Conservation (phyloP, 1,284 basidiomycete species). For the Ceratobasidium sp. region DNA sequence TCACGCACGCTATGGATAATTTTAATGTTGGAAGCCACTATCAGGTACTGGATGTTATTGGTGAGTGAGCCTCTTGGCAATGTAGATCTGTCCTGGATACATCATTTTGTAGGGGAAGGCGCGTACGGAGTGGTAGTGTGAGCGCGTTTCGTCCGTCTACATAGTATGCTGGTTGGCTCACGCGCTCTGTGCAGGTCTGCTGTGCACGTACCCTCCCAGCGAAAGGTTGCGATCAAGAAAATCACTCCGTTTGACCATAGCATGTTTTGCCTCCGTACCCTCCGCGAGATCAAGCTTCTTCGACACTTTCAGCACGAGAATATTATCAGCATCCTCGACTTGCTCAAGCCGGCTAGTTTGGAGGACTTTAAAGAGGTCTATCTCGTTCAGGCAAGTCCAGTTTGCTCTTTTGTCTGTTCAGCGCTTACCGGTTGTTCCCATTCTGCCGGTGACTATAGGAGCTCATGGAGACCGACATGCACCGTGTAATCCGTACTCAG, state of each 20-base stretch:
- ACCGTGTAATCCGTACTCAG: constrained; percentile 81
- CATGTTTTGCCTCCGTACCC: constrained; percentile 88
- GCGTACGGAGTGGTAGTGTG: constrained; percentile 82
- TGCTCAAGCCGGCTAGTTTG: constrained; percentile 89
- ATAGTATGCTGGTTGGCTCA: neutral
- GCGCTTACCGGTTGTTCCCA: constrained; percentile 7
- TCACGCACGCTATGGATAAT: constrained; percentile 28
- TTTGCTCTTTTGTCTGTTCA: constrained; percentile 62
- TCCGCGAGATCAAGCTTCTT: constrained; percentile 88
- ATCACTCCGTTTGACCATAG: constrained; percentile 93
- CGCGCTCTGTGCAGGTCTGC: constrained; percentile 70
- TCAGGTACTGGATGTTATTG: constrained; percentile 81
- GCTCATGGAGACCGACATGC: constrained; percentile 82
- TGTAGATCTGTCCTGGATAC: constrained; percentile 36
- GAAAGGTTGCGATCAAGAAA: constrained; percentile 91
- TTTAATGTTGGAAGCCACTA: constrained; percentile 60
- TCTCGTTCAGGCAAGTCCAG: constrained; percentile 68
- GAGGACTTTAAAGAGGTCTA: constrained; percentile 96
- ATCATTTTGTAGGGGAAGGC: constrained; percentile 70
- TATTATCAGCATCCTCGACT: constrained; percentile 96
- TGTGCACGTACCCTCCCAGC: constrained; percentile 81
- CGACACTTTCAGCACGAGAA: constrained; percentile 92
- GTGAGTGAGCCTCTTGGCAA: constrained; percentile 47
- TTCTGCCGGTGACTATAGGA: constrained; percentile 87
- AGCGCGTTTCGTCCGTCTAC: constrained; percentile 48